Base-by-base conservation (phyloP, 1,139 yeast species). In the Yamadazyma diospyri region DNA sequence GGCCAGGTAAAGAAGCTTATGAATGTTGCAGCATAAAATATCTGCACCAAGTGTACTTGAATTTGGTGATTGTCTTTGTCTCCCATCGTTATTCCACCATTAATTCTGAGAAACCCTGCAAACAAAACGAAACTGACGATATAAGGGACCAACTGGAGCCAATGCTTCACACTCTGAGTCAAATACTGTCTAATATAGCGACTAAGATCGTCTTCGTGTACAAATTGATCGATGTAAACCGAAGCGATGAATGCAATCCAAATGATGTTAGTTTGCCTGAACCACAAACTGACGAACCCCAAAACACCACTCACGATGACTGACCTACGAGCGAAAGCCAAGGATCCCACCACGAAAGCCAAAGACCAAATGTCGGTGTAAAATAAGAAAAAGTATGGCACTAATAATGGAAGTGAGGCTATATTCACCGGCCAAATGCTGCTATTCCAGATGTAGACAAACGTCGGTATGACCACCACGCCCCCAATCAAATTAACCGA, bases 341-440 rank as follows among this genome's bases (percentile, higher is more conserved):
- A 32, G 1, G 67, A 46, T 2, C 48, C 50, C 2, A 85, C 43
- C 6, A 89, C 72, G 27, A 86, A 60, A 0, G 84, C 69, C 0
- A 94, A 76, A 0, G 97, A 77, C 97, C 97, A 88, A 2, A 88
- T 81, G 55, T 92, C 98, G 0, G 99, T 92, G 58, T 92, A 94
- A 57, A 79, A 94, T 29, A 92, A 59, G 30, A 79, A 77, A 46
- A 82, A 79, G 55, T 80, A 92, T 7, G 88, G 71, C 25, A 79
- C 69, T 35, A 89, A 50, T 35, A 89, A 62, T 1, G 99, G 97
- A 46, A 80, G 76, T 10, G 77, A 53, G 25, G 71, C 59, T 6
- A 85, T 45, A 24, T 76, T 68, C 0, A 72, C 53, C 0, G 69
- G 55, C 70, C 76, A 69, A 44, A 68, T 69, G 46, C 52, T 37